Evolutionary conservation across 1,284 basidiomycete species (phyloP).

Genomic region (Malassezia caprae): DNA sequence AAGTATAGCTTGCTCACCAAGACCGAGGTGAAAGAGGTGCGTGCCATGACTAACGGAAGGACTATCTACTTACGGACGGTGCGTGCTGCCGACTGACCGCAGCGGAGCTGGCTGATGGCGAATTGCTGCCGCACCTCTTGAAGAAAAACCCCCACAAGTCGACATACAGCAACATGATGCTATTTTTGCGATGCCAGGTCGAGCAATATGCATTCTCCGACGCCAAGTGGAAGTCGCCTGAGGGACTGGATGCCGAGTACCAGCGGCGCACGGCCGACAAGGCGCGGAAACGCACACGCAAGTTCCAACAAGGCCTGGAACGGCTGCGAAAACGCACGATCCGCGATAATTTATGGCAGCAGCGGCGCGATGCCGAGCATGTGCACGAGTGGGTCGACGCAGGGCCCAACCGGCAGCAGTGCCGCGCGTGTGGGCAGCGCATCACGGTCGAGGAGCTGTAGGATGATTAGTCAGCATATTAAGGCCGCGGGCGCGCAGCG

Average conservation of each 20-base stretch:
- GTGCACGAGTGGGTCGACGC: constrained; percentile 28
- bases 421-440: constrained; percentile 15
- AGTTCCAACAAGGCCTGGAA: constrained; percentile 50
- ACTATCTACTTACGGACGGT: constrained; percentile 54
- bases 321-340: constrained; percentile 36
- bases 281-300: constrained; percentile 81
- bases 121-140: constrained; percentile 81
- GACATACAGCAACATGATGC: constrained; percentile 98
- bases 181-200: constrained; percentile 85
- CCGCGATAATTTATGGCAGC: constrained; percentile 37
- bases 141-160: constrained; percentile 94
- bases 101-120: constrained; percentile 86
- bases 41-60: constrained; percentile 23
- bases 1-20: constrained; percentile 91
- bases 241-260: constrained; percentile 81
- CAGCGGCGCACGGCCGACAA: constrained; percentile 68
- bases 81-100: constrained; percentile 68
- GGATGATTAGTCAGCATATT: neutral
- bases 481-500: neutral
- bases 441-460: constrained; percentile 16
- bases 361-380: constrained; percentile 37
- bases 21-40: constrained; percentile 82
- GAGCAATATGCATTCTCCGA: constrained; percentile 79
- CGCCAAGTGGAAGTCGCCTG: constrained; percentile 89
- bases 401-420: neutral